A percentile compares a stretch with the other conserved stretches of the same genome.
These are phyloP conservation scores for Paramecium pentaurelia DNA, from an alignment of 73 alveolate species.

Conservation along the genomic window DNA sequence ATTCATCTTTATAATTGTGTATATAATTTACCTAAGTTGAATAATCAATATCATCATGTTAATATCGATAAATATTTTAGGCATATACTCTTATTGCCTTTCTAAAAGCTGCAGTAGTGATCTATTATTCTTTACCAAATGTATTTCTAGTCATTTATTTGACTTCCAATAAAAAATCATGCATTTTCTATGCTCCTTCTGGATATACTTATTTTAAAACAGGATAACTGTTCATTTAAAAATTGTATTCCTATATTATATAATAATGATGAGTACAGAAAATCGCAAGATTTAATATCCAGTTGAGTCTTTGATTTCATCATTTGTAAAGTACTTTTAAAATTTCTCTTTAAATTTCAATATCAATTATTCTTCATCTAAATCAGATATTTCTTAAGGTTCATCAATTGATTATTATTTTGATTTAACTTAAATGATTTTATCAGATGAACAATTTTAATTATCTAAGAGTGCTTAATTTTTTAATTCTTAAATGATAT, in stretches of 20 bases:
- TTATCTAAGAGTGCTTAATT: not conserved
- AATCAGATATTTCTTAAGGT: not conserved
- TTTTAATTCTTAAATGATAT: not conserved
- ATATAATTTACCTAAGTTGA: not conserved
- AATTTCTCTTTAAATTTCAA: not conserved
- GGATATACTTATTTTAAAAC: not conserved
- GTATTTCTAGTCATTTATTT: constrained; percentile 28
- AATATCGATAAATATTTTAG: constrained; percentile 14
- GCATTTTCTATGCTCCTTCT: not conserved
- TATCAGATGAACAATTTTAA: not conserved
- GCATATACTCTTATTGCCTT: constrained; percentile 34
- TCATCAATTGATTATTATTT: not conserved
- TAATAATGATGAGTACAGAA: not conserved
- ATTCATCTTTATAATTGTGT: not conserved
- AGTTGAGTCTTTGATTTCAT: not conserved
- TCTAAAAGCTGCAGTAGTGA: not conserved
- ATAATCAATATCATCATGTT: constrained; percentile 39
- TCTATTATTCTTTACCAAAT: not conserved
- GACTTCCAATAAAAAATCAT: not conserved
- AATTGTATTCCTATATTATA: not conserved
- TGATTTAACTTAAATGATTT: not conserved
- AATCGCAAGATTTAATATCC: not conserved
- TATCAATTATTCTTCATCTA: not conserved
- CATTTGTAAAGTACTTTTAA: not conserved
- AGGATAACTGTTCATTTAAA: constrained; percentile 19